Evolutionary conservation across 2,329 filamentous ascomycete species (phyloP).

Genomic region (Mariannaea elegans): DNA sequence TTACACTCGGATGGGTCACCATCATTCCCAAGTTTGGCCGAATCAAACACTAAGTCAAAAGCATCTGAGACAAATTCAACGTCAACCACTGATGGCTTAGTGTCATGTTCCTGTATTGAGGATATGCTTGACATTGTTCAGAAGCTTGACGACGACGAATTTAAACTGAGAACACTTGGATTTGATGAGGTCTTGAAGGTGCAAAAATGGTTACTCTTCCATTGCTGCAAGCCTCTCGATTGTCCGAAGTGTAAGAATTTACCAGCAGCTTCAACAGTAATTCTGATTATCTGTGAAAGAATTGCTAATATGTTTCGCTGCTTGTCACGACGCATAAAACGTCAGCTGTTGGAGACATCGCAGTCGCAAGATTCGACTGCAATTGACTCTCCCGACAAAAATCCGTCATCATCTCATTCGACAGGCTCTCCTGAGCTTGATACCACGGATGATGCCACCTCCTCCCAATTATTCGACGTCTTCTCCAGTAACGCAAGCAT

Average conservation of each 20-base stretch:
- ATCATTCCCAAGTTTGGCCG: not conserved
- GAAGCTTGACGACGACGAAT: constrained; percentile 44
- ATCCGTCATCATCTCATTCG: not conserved
- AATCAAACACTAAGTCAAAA: too few species aligned
- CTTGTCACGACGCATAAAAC: constrained; percentile 28
- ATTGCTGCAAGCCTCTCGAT: constrained; percentile 39
- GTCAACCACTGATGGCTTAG: not conserved
- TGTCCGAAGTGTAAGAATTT: constrained; percentile 31
- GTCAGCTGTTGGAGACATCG: not conserved
- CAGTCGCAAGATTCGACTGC: not conserved
- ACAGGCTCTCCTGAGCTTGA: not conserved
- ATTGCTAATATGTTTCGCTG: constrained; percentile 43
- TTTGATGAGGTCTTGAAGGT: constrained; percentile 43
- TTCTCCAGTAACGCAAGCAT: constrained; percentile 13
- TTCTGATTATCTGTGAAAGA: constrained; percentile 42
- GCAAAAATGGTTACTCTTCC: constrained; percentile 42
- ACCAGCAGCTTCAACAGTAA: constrained; percentile 24
- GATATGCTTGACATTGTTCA: constrained; percentile 38
- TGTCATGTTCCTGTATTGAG: constrained; percentile 34
- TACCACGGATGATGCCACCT: not conserved
- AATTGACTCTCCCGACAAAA: not conserved
- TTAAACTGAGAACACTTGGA: constrained; percentile 34
- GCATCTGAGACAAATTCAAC: not conserved
- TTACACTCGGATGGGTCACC: not conserved
- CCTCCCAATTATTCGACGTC: constrained; percentile 29